Percentiles rank a stretch among this genome's conserved stretches.
phyloP scores from a whole-genome alignment of 306 rosid genomes.

The Luffa acutangula region DNA sequence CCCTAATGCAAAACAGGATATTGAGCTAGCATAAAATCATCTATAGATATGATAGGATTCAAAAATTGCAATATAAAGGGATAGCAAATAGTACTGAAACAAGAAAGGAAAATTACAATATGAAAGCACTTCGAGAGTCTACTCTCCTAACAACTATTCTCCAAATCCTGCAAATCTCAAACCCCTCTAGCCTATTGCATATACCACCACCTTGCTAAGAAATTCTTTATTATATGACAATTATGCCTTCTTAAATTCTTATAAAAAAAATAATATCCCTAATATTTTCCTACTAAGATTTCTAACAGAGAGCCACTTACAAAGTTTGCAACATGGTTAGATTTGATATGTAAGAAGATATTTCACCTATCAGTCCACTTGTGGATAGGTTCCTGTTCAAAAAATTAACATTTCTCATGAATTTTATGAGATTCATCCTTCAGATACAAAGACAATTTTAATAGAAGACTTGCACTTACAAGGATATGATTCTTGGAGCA shows the following conservation, averaged over 20 bases:
- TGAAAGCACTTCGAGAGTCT: background rate
- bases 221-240: background rate
- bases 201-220: background rate
- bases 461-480: slow-evolving; percentile 16
- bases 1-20: slow-evolving; percentile 12
- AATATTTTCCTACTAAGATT: background rate
- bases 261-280: too few species aligned
- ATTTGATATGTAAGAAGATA: slow-evolving; percentile 21
- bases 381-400: slow-evolving; percentile 32
- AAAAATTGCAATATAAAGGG: background rate
- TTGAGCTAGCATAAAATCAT: background rate
- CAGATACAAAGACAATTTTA: slow-evolving; percentile 8
- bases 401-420: slow-evolving; percentile 1
- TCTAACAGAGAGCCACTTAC: slow-evolving; percentile 22
- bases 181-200: background rate
- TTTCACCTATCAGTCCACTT: slow-evolving; percentile 29
- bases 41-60: background rate
- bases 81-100: background rate
- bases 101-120: background rate
- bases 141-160: background rate
- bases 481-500: slow-evolving; percentile 26
- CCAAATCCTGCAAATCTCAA: background rate
- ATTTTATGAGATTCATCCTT: background rate
- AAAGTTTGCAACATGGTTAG: slow-evolving; percentile 28
- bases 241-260: background rate